Evolutionary conservation across 2,329 filamentous ascomycete genomes (phyloP), one percentile per base, ranked within the genome.

Genomic region (Pseudogymnoascus sp.): DNA sequence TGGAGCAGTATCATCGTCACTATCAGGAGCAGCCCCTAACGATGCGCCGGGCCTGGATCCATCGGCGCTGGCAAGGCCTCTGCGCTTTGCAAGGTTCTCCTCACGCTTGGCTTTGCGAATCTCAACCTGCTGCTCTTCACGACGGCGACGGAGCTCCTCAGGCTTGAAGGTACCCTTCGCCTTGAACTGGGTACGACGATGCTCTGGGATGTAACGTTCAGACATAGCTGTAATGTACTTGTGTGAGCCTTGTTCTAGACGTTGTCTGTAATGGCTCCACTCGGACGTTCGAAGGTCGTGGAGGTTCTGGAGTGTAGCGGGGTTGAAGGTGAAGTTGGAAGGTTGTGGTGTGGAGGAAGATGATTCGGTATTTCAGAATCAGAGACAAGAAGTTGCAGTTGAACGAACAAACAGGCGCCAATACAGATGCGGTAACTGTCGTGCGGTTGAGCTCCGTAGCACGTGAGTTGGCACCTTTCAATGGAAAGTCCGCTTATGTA

Each of bases 181-280:
- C 89, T 99, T 99, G 88, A 96, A 99, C 81, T 96, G 92, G 69
- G 91, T 97, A 75, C 94, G 92, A 78, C 94, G 92, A 83, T 99
- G 94, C 82, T 99, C 94, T 77, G 94, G 94, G 74, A 99, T 99
- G 82, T 97, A 99, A 74, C 94, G 91, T 78, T 99, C 94, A 78
- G 94, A 90, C 94, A 99, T 99, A 61, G 45, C 71, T 72, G 69
- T 64, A 68, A 65, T 65, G 38, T 64, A 38, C 43, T 59, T 65
- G 62, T 55, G 45, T 49, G 37, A 59, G 49, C 38, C 38, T 60
- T 60, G 58, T 60, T 38, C 38, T 38, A 38, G 58, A 38, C 26
- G 58, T 60, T 60, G 58, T 60, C 49, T 55, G 49, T 55, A 55
- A 55, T 55, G 26, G 49, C 49, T 55, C 49, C 49, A 55, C 49